A percentile compares a stretch with the other conserved stretches of the same genome.
These are phyloP conservation scores for Globisporangium irregulare DNA, from an alignment of 352 stramenopile genomes.

Conservation along the genomic window DNA sequence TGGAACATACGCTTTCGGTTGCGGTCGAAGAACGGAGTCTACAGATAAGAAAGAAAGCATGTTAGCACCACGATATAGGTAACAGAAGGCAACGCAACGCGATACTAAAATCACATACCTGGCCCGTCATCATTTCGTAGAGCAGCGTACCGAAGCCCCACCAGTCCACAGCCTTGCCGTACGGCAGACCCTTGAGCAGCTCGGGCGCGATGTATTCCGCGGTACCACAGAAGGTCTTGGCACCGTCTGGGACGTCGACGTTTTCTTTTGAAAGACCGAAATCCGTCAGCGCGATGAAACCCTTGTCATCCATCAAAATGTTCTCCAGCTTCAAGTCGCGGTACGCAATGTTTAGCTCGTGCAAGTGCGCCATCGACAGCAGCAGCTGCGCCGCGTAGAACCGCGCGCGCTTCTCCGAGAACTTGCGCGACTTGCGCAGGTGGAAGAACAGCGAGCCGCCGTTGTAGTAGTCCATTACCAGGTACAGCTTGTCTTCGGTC, in stretches of 20 bases:
- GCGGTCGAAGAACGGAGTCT: slow-evolving; percentile 93
- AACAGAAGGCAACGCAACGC: background rate
- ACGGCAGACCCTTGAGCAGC: slow-evolving; percentile 85
- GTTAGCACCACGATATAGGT: background rate
- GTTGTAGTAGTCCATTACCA: slow-evolving; percentile 94
- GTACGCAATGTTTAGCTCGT: slow-evolving; percentile 93
- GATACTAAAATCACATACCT: slow-evolving; percentile 10
- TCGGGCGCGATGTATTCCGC: slow-evolving; percentile 93
- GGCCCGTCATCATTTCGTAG: slow-evolving; percentile 95
- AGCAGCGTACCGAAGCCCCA: slow-evolving; percentile 92
- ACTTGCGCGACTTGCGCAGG: slow-evolving; percentile 87
- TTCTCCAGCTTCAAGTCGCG: slow-evolving; percentile 95
- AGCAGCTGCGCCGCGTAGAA: slow-evolving; percentile 92
- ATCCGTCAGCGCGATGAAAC: slow-evolving; percentile 91
- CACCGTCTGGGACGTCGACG: slow-evolving; percentile 82
- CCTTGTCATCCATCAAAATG: slow-evolving; percentile 93
- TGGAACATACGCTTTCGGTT: slow-evolving; percentile 95
- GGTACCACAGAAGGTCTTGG: slow-evolving; percentile 92
- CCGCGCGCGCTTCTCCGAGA: slow-evolving; percentile 83
- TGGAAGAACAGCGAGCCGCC: slow-evolving; percentile 92
- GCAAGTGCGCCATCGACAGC: slow-evolving; percentile 90
- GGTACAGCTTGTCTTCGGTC: slow-evolving; percentile 91
- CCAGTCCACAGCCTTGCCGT: slow-evolving; percentile 92
- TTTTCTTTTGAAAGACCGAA: slow-evolving; percentile 93
- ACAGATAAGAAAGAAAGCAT: background rate